Evolutionary conservation across 202 grass and related monocot species (phyloP).

Genomic region (Cymbopogon flexuosus): DNA sequence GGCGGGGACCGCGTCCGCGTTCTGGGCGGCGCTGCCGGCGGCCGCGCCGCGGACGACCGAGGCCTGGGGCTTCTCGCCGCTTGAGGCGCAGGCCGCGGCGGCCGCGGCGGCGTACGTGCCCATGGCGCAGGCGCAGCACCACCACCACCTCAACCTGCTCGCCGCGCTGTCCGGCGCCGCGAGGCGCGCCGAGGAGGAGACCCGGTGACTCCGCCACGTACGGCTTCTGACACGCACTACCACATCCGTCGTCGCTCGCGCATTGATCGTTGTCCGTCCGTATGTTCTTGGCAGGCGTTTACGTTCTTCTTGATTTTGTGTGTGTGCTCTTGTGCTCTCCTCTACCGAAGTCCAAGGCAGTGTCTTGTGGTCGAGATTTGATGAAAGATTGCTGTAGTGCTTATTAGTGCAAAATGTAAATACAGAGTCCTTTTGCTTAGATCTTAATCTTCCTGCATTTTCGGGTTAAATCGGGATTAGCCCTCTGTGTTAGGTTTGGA

Average conservation of each 20-base stretch:
- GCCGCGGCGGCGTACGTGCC: constrained; percentile 44
- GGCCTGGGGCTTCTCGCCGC: constrained; percentile 57
- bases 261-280: neutral
- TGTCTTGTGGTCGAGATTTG: neutral
- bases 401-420: constrained; percentile 20
- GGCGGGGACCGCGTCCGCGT: neutral
- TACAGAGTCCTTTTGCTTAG: constrained; percentile 15
- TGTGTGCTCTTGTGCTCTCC: neutral
- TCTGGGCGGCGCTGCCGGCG: constrained; percentile 37
- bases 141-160: constrained; percentile 59
- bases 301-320: neutral
- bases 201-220: constrained; percentile 25
- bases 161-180: constrained; percentile 50
- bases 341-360: neutral
- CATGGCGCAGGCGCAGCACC: constrained; percentile 53
- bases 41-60: constrained; percentile 35
- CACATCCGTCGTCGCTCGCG: neutral
- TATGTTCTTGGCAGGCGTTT: neutral
- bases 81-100: constrained; percentile 38
- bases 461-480: too few relatives aligned
- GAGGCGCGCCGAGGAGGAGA: constrained; percentile 42
- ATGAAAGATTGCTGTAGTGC: constrained; percentile 12
- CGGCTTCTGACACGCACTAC: constrained; percentile 1
- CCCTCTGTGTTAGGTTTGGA: neutral
- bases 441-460: constrained; percentile 11